Conservation (phyloP, 2,329 filamentous ascomycete genomes). For the Exophiala aquamarina region DNA sequence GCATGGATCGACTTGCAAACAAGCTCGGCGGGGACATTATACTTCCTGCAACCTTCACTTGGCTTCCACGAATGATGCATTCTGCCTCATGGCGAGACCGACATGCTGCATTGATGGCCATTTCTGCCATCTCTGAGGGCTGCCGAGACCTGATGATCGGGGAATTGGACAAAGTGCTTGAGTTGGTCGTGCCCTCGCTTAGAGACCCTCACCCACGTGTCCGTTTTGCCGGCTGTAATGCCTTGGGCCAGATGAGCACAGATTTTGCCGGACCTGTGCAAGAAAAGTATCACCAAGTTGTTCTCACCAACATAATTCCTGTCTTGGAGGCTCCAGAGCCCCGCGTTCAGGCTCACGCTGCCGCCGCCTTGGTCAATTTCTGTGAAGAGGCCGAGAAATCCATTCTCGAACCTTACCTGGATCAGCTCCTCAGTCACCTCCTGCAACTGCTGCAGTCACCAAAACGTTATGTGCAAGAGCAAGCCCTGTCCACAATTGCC, state of each 20-base stretch:
- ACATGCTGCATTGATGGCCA: conserved; percentile 96
- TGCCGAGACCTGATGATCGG: conserved; percentile 94
- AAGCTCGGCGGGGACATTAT: conserved; percentile 95
- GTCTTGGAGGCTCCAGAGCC: conserved; percentile 87
- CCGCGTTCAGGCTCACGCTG: conserved; percentile 93
- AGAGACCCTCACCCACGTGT: conserved; percentile 90
- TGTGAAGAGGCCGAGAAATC: conserved; percentile 96
- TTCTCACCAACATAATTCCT: conserved; percentile 88
- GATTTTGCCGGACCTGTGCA: conserved; percentile 99
- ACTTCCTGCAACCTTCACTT: conserved; percentile 88
- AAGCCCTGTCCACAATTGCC: conserved; percentile 94
- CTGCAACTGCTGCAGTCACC: conserved; percentile 85
- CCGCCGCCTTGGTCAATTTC: conserved; percentile 97
- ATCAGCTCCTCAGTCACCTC: conserved; percentile 79
- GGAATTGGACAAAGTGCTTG: conserved; percentile 89
- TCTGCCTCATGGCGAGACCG: conserved; percentile 92
- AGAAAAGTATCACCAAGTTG: conserved; percentile 84
- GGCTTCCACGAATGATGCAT: conserved; percentile 96
- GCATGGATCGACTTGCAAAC: conserved; percentile 96
- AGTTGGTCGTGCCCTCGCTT: conserved; percentile 89
- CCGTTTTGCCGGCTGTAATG: conserved; percentile 96
- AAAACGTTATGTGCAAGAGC: conserved; percentile 96
- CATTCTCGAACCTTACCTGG: conserved; percentile 88
- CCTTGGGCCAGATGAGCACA: conserved; percentile 99
- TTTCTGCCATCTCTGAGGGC: conserved; percentile 96